Evolutionary conservation across 2,329 filamentous ascomycete species (phyloP), one percentile per base, ranked within the genome.

Genomic region (Fusarium sp.): DNA sequence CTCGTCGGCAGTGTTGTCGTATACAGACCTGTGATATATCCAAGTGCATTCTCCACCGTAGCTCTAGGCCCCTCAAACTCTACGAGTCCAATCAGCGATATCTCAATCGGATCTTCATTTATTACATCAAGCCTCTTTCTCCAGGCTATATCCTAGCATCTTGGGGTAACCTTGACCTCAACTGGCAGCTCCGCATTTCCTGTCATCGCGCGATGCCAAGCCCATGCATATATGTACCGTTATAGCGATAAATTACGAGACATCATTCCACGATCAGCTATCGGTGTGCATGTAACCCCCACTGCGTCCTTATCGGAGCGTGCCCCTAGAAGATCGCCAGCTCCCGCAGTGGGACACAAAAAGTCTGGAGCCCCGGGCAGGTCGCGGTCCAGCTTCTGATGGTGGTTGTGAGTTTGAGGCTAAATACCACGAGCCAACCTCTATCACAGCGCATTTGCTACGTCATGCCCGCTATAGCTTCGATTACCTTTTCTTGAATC

Each of bases 261-360:
- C 54, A 54, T 57, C 62, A 66, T 62, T 51, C 54, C 69, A 65
- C 38, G 69, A 69, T 69, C 28, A 55, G 75, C 56, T 69, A 65
- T 68, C 77, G 77, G 77, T 78, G 74, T 78, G 76, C 65, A 77
- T 39, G 35, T 77, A 75, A 75, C 62, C 72, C 72, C 60, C 31
- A 59, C 48, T 38, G n/a, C 26, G 42, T 44, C 52, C 41, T 67
- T 76, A 70, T 69, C 69, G 62, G 44, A 55, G 65, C 33, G 24
- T 52, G 69, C 61, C 64, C 59, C n/a, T 52, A 48, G 61, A 76
- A 51, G 70, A 69, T 66, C 48, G 61, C 63, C 58, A 49, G 26
- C 64, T 70, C 67, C 59, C 59, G 67, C 57, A 71, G 59, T 63
- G 57, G 61, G 39, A 63, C 74, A 70, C 69, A 72, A 76, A 78